Conservation (phyloP, 768 basidiomycete genomes). For the Gloeostereum incarnatum region DNA sequence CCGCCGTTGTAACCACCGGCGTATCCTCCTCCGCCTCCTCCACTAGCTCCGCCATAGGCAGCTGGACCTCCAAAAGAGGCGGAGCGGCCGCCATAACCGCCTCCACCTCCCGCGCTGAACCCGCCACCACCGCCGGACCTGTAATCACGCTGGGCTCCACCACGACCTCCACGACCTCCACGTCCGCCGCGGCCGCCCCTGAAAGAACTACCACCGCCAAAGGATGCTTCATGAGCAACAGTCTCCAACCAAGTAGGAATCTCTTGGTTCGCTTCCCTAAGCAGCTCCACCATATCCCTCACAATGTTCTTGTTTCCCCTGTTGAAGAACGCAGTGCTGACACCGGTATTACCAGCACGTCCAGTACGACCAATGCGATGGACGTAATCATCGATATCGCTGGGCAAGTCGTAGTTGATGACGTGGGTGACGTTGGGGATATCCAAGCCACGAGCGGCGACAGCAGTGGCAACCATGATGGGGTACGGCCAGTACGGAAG, state of each 20-base stretch:
- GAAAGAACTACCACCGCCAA: slow-evolving; percentile 40
- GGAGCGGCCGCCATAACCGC: slow-evolving; percentile 33
- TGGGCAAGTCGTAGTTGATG: slow-evolving; percentile 95
- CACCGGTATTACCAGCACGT: slow-evolving; percentile 96
- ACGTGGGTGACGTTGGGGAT: slow-evolving; percentile 99
- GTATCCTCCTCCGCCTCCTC: slow-evolving; percentile 16
- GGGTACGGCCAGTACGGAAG: slow-evolving; percentile 92
- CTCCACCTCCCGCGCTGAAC: slow-evolving; percentile 21
- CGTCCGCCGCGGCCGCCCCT: slow-evolving; percentile 42
- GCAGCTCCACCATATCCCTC: slow-evolving; percentile 83
- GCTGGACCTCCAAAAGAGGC: slow-evolving; percentile 16
- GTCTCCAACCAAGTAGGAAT: slow-evolving; percentile 88
- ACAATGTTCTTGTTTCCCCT: slow-evolving; percentile 90
- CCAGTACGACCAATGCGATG: slow-evolving; percentile 98
- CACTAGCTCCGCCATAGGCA: slow-evolving; percentile 21
- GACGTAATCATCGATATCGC: slow-evolving; percentile 98
- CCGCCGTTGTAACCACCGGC: slow-evolving; percentile 16
- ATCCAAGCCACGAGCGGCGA: slow-evolving; percentile 97
- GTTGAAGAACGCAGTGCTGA: slow-evolving; percentile 94
- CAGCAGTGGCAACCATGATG: slow-evolving; percentile 95
- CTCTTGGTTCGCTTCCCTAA: slow-evolving; percentile 94
- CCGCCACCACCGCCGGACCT: slow-evolving; percentile 24
- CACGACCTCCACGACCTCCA: slow-evolving; percentile 51
- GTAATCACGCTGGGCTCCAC: slow-evolving; percentile 37
- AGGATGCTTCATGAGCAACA: slow-evolving; percentile 73